Base-by-base conservation (phyloP, 306 rosid genomes). In the Lotus japonicus region DNA sequence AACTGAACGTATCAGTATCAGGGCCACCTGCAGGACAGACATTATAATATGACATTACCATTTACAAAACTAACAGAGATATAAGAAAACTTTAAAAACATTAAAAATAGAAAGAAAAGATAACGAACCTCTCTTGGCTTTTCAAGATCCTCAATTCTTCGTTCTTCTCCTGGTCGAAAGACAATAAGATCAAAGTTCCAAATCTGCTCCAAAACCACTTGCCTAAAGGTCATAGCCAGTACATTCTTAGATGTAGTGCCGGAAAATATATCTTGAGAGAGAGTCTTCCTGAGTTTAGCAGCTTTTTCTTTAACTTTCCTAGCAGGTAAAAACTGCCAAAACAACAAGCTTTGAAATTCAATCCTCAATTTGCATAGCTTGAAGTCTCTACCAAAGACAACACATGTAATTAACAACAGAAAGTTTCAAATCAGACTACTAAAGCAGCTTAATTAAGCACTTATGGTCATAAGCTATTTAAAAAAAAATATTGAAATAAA, bases 221-320 rank as follows among this genome's bases (percentile, higher is more conserved):
- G 98, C 81, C 90, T 86, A 84, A 94, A 94, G 45, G 98, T 90
- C 92, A 88, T 88, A 57, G 97, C 82, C 41, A 94, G 87, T 68
- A 88, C 79, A 72, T 90, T 85, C 70, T 63, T 82, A 23, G 97
- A 83, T 2, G 71, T 10, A 33, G 89, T 64, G 73, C 86, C 53
- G 6, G 85, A 77, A 52, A 81, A 67, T 23, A 82, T 41, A 62
- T 88, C 97, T 70, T 75, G 59, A n/a, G 84, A 58, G 64, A 92
- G 69, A 72, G 87, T 82, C 70, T 79, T 87, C 81, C 83, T 82
- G 72, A 92, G 88, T 79, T 79, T 86, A 12, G 74, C 50, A 5
- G 97, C 98, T 72, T 81, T 92, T 59, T 88, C 94, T 72, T 70
- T 75, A 17, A 92, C 97, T 83, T 88, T 80, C 70, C 80, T 82